Evolutionary conservation across 2,329 filamentous ascomycete species (phyloP).

Genomic region (Teratosphaeria gauchensis): DNA sequence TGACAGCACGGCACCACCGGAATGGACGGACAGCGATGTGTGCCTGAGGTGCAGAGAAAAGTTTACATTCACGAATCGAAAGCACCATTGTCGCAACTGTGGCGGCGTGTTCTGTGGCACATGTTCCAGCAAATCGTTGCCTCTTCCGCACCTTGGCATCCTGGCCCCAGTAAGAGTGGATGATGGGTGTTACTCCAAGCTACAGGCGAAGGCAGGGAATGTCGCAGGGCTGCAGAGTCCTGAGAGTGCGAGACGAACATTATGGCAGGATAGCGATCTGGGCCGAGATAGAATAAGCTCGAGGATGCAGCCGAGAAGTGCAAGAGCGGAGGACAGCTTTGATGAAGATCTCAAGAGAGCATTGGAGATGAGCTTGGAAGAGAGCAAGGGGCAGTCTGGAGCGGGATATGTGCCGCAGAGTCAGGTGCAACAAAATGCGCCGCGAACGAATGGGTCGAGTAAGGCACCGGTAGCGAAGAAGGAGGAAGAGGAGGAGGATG

Average conservation of each 20-base stretch:
- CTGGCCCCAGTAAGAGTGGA: constrained; percentile 85
- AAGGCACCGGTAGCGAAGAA: constrained; percentile 11
- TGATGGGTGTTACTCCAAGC: constrained; percentile 85
- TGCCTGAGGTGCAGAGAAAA: constrained; percentile 95
- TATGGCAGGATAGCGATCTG: constrained; percentile 42
- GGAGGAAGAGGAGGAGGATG: constrained; percentile 62
- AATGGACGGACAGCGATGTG: constrained; percentile 96
- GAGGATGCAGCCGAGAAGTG: constrained; percentile 80
- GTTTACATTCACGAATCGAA: constrained; percentile 96
- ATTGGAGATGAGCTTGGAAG: constrained; percentile 92
- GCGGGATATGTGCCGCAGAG: constrained; percentile 60
- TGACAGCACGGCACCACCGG: constrained; percentile 92
- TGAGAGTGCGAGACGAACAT: constrained; percentile 41
- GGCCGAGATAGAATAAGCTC: constrained; percentile 4
- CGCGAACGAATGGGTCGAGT: constrained; percentile 24
- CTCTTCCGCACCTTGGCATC: constrained; percentile 87
- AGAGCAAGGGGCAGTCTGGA: constrained; percentile 65
- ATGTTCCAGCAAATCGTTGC: constrained; percentile 80
- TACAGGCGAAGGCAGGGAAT: constrained; percentile 56
- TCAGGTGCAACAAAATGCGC: constrained; percentile 11
- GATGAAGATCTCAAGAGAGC: constrained; percentile 92
- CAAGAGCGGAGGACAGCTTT: constrained; percentile 61
- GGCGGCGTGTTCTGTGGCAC: constrained; percentile 95
- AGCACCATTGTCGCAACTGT: constrained; percentile 96
- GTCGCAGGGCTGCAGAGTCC: constrained; percentile 19